Conservation (phyloP, 2,329 filamentous ascomycete genomes). For the Colletotrichum sp. region DNA sequence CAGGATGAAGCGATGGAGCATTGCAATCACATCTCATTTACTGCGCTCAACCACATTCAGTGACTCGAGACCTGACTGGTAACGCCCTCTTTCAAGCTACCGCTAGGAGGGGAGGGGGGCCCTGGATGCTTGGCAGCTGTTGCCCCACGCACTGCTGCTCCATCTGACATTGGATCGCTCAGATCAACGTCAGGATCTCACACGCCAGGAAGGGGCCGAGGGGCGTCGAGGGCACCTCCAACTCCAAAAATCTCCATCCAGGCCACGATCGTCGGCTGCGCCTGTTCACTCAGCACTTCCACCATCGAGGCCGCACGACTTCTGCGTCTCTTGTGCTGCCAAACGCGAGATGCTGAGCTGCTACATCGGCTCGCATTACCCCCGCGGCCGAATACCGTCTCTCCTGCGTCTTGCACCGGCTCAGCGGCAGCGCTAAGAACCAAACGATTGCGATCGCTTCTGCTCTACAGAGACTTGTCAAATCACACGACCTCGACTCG, state of each 20-base stretch:
- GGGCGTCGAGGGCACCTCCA: not conserved
- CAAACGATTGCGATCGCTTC: not conserved
- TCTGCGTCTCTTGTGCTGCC: not conserved
- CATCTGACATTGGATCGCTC: constrained; percentile 19
- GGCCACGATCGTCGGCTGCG: not conserved
- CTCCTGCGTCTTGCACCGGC: not conserved
- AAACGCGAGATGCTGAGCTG: not conserved
- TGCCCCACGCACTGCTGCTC: constrained; percentile 18
- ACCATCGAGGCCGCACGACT: not conserved
- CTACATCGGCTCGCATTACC: not conserved
- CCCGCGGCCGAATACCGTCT: not conserved
- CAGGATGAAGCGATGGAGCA: not conserved
- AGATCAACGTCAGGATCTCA: constrained; percentile 16
- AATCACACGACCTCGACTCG: not conserved
- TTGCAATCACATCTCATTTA: constrained; percentile 18
- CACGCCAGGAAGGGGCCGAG: not conserved
- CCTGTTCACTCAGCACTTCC: not conserved
- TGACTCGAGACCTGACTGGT: not conserved
- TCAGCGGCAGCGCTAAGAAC: not conserved
- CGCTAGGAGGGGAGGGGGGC: not conserved
- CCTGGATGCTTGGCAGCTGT: constrained; percentile 19
- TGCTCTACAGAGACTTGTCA: not conserved
- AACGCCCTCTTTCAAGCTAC: not conserved
- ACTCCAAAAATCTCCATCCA: not conserved
- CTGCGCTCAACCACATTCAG: not conserved